Evolutionary conservation across 1,139 yeast species (phyloP).

Genomic region (Torulaspora pretoriensis): DNA sequence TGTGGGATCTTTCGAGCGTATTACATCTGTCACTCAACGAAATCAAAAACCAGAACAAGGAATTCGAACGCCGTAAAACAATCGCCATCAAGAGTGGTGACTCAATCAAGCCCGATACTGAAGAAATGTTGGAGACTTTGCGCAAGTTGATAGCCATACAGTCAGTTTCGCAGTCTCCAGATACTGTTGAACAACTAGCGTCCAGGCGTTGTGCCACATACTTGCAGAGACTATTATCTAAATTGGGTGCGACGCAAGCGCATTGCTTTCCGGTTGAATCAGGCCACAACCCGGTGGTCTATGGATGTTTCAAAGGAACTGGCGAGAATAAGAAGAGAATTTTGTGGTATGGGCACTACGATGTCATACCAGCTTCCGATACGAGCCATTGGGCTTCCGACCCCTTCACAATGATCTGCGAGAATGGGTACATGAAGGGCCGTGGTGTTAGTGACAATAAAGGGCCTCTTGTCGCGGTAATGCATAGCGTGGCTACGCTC

Average conservation of each 20-base stretch:
- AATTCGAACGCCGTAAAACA: slow-evolving; percentile 3
- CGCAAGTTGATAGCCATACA: slow-evolving; percentile 59
- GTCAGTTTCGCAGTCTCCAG: slow-evolving; percentile 74
- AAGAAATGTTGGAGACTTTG: slow-evolving; percentile 60
- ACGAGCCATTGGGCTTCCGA: slow-evolving; percentile 66
- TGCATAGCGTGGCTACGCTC: slow-evolving; percentile 80
- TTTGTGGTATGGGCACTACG: slow-evolving; percentile 94
- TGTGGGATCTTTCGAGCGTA: slow-evolving; percentile 46
- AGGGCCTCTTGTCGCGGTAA: slow-evolving; percentile 88
- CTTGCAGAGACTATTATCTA: slow-evolving; percentile 56
- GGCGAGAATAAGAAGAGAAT: slow-evolving; percentile 34
- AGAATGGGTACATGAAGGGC: slow-evolving; percentile 82
- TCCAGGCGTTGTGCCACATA: slow-evolving; percentile 84
- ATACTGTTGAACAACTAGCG: slow-evolving; percentile 57
- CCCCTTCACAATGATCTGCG: slow-evolving; percentile 71
- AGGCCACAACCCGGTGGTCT: slow-evolving; percentile 77
- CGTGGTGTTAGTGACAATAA: slow-evolving; percentile 94
- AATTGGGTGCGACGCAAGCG: slow-evolving; percentile 68
- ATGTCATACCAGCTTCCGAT: slow-evolving; percentile 72
- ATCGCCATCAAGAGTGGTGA: slow-evolving; percentile 12
- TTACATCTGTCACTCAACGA: slow-evolving; percentile 2
- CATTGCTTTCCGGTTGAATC: slow-evolving; percentile 66
- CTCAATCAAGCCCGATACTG: slow-evolving; percentile 43
- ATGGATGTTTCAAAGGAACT: slow-evolving; percentile 60
- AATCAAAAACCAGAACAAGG: slow-evolving; percentile 1